A percentile compares a stretch with the other conserved stretches of the same genome.
Evolutionary conservation across 345 rosid species (phyloP).

Genomic region (Excoecaria cochinchinensis): DNA sequence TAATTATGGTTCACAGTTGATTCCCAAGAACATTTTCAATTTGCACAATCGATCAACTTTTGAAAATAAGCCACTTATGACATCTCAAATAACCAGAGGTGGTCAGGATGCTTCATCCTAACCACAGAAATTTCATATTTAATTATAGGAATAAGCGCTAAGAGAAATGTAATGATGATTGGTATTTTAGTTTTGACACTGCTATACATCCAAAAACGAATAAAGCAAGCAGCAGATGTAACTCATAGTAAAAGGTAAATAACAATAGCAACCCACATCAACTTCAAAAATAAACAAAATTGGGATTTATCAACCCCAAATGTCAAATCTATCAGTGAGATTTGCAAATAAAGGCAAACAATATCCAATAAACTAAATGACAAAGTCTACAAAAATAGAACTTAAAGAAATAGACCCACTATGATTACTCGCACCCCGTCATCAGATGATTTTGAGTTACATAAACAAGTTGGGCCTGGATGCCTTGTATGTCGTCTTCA

Average conservation of each 20-base stretch:
- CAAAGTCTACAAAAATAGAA: constrained; percentile 18
- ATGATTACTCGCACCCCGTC: constrained; percentile 1
- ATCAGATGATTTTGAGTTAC: constrained; percentile 21
- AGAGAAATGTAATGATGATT: not conserved
- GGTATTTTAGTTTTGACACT: no score
- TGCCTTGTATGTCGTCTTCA: constrained; percentile 68
- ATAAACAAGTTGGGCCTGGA: constrained; percentile 64
- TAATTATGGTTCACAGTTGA: no score
- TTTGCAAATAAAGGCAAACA: constrained; percentile 7
- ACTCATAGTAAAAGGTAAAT: not conserved
- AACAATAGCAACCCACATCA: not conserved
- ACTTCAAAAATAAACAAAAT: constrained; percentile 5
- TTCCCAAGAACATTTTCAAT: not conserved
- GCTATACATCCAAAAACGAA: no score
- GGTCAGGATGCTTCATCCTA: not conserved
- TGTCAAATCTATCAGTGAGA: constrained; percentile 2
- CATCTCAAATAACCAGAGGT: not conserved
- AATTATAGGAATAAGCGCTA: no score
- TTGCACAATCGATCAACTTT: not conserved
- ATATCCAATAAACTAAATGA: constrained; percentile 24
- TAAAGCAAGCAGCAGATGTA: not conserved
- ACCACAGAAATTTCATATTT: not conserved
- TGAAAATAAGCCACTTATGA: not conserved
- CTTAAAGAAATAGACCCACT: constrained; percentile 14
- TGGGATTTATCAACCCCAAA: constrained; percentile 13